A percentile compares a stretch with the other conserved stretches of the same genome.
phyloP scores from a whole-genome alignment of 441 rosid species.

The Syzygium malaccense region DNA sequence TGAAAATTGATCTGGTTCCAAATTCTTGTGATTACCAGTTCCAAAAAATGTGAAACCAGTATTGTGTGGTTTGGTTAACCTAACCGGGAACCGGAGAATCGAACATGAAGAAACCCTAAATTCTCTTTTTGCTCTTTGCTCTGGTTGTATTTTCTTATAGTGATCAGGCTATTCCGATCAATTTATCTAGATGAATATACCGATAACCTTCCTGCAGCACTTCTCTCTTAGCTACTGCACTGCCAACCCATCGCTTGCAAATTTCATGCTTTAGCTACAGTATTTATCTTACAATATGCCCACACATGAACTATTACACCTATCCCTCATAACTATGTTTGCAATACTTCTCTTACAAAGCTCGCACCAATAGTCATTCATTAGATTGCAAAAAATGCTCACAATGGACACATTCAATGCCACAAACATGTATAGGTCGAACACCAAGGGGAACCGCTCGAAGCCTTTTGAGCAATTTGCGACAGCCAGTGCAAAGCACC shows the following conservation, averaged over 20 bases:
- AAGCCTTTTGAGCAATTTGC: neutral
- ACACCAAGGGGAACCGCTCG: neutral
- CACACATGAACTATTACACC: neutral
- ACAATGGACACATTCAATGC: neutral
- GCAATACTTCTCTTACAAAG: neutral
- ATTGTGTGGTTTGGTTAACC: neutral
- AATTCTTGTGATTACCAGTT: fast-evolving
- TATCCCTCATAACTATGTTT: neutral
- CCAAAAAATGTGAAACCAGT: neutral
- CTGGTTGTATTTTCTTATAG: neutral
- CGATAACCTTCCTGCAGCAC: neutral
- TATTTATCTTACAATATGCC: neutral
- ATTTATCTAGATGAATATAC: neutral
- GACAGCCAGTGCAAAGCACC: neutral
- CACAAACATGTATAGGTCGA: neutral
- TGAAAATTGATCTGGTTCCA: neutral
- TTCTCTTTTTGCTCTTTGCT: neutral
- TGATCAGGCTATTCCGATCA: neutral
- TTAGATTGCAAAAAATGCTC: neutral
- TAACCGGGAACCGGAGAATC: neutral
- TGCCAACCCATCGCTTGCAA: neutral
- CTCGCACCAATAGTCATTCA: neutral
- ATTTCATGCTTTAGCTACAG: neutral
- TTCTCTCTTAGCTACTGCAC: neutral
- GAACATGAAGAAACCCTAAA: neutral